Base-by-base conservation (phyloP, 2,329 filamentous ascomycete species). In the Mycocentrospora acerina region DNA sequence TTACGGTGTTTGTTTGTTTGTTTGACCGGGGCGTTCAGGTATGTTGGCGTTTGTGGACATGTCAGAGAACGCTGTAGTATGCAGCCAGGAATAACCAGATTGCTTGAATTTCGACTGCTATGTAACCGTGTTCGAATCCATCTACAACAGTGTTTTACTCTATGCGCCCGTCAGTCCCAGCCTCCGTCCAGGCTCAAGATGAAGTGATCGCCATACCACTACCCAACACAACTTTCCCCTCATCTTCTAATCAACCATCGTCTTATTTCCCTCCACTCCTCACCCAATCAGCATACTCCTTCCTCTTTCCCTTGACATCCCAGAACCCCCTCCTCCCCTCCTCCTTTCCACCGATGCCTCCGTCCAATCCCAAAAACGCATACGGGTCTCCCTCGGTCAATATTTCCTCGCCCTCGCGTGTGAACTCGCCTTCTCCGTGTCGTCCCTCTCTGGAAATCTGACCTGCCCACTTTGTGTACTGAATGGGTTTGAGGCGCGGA, bases 261-360 rank as follows among this genome's bases (percentile, higher is more conserved):
- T 40, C 46, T 39, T 52, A 30, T 46, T 45, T 54, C 19, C 48
- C 47, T 36, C 46, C 51, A 29, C 40, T 44, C 42, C 37, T 46
- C 3, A 46, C 86, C 69, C 90, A 83, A 49, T 95, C 87, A 69
- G 96, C 88, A 69, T 90, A 79, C 61, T 97, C 97, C 11, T 86
- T 85, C 35, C 85, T 82, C 54, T 93, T 77, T 44, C 85, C 86
- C 67, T 89, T 83, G 48, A 97, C 88, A 71, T 98, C 88, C 71
- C 89, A 79, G 59, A 97, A 98, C 1, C 88, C 85, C 31, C 83
- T 81, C 52, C 93, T 75, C 43, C 87, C 84, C 70, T 97, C 91
- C 2, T 54, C 55, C 29, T 54, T 59, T 19, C 85, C 52, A 42
- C 91, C 55, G 42, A 64, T 76, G 43, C 86, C 84, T 2, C 41